Evolutionary conservation across 306 rosid species (phyloP).

Genomic region (Aeschynomene evenia): DNA sequence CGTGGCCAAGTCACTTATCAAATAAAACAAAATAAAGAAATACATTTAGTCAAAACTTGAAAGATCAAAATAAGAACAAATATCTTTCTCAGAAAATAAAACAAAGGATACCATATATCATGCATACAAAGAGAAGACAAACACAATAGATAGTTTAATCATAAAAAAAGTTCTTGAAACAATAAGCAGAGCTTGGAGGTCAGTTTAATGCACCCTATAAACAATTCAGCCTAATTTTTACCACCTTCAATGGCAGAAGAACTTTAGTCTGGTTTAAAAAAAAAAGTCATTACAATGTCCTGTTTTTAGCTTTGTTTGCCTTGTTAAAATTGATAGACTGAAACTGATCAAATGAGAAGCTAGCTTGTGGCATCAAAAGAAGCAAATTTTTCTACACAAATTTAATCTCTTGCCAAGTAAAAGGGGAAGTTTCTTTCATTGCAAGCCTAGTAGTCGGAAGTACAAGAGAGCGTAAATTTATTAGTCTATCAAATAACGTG

Average conservation of each 20-base stretch:
- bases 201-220: conserved; percentile 16
- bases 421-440: not conserved
- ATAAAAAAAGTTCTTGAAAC: conserved; percentile 11
- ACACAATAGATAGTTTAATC: not conserved
- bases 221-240: not conserved
- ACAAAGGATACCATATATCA: not conserved
- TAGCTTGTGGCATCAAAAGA: conserved; percentile 10
- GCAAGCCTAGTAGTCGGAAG: conserved; percentile 3
- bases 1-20: conserved; percentile 1
- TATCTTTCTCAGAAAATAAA: not conserved
- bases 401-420: conserved; percentile 17
- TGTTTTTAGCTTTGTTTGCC: not conserved
- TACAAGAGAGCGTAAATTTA: conserved; percentile 22
- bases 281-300: conserved; percentile 11
- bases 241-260: not conserved
- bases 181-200: not conserved
- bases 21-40: not conserved
- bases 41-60: not conserved
- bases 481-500: not conserved
- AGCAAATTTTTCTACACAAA: conserved; percentile 10
- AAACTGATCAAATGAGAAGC: conserved; percentile 1
- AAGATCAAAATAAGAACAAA: not conserved
- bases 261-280: conserved; percentile 12
- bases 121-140: conserved; percentile 9
- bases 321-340: not conserved